Conservation (phyloP, 2,329 filamentous ascomycete species). For the Diplodia mutila region DNA sequence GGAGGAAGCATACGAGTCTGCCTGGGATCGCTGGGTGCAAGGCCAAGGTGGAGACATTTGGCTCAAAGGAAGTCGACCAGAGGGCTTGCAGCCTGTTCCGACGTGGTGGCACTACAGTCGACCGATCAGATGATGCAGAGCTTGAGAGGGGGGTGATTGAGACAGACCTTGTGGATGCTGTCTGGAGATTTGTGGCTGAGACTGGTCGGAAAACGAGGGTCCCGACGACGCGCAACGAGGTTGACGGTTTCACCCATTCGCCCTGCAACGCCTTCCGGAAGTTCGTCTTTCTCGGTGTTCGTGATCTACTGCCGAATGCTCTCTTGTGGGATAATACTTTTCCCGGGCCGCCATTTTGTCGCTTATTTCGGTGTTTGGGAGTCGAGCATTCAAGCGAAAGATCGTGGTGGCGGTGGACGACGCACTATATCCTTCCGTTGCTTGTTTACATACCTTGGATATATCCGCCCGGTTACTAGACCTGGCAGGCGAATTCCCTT, state of each 20-base stretch:
- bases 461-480: neutral
- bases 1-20: slow-evolving; percentile 83
- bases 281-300: neutral
- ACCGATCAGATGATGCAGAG: neutral
- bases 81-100: slow-evolving; percentile 1
- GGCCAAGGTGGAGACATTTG: slow-evolving; percentile 93
- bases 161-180: neutral
- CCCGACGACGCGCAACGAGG: neutral
- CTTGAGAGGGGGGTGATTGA: neutral
- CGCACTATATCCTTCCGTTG: slow-evolving; percentile 9
- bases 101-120: slow-evolving; percentile 17
- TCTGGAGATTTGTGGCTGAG: neutral
- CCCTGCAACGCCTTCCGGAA: neutral
- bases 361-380: slow-evolving; percentile 2
- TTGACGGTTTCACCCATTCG: neutral
- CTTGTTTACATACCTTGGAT: neutral
- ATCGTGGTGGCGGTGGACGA: neutral
- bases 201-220: slow-evolving; percentile 8
- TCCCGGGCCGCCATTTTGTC: neutral
- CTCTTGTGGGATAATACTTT: neutral
- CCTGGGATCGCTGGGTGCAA: slow-evolving; percentile 85
- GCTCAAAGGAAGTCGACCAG: slow-evolving; percentile 51
- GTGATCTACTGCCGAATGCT: neutral
- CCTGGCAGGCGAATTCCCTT: neutral
- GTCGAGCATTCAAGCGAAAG: neutral